Percentiles rank a stretch among this genome's conserved stretches.
phyloP scores from a whole-genome alignment of 2,329 filamentous ascomycete genomes.

The Chaetomium olivaceum region DNA sequence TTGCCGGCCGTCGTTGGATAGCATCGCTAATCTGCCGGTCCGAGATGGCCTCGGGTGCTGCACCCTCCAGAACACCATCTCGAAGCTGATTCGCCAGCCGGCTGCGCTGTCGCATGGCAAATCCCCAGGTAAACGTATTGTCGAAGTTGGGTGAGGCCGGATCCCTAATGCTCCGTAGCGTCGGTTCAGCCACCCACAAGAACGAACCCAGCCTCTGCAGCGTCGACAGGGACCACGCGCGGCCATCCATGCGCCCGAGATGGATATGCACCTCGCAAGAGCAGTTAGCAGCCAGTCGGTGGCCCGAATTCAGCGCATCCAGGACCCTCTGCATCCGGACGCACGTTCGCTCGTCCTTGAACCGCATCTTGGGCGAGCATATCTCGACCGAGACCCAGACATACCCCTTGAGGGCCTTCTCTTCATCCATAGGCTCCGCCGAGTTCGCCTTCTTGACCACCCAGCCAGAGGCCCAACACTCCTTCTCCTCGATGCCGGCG shows the following conservation, averaged over 20 bases:
- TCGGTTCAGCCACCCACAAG: conserved; percentile 42
- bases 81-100: conserved; percentile 35
- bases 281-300: conserved; percentile 39
- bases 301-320: conserved; percentile 29
- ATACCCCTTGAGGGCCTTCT: conserved; percentile 34
- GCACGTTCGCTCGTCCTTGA: conserved; percentile 30
- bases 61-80: background rate
- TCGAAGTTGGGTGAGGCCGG: conserved; percentile 42
- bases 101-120: conserved; percentile 38
- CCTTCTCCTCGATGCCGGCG: conserved; percentile 32
- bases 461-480: conserved; percentile 43
- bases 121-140: conserved; percentile 44
- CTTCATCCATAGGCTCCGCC: conserved; percentile 36
- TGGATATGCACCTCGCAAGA: conserved; percentile 45
- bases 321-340: conserved; percentile 34
- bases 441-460: conserved; percentile 46
- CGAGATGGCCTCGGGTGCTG: background rate
- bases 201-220: conserved; percentile 41
- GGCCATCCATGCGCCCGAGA: conserved; percentile 40
- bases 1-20: conserved; percentile 15
- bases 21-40: conserved; percentile 28
- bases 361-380: conserved; percentile 40
- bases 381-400: conserved; percentile 42
- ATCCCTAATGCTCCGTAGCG: conserved; percentile 41
- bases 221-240: conserved; percentile 37